Evolutionary conservation across 495 filamentous ascomycete species (phyloP), one percentile per base, ranked within the genome.

Genomic region (Xylaria acuta): DNA sequence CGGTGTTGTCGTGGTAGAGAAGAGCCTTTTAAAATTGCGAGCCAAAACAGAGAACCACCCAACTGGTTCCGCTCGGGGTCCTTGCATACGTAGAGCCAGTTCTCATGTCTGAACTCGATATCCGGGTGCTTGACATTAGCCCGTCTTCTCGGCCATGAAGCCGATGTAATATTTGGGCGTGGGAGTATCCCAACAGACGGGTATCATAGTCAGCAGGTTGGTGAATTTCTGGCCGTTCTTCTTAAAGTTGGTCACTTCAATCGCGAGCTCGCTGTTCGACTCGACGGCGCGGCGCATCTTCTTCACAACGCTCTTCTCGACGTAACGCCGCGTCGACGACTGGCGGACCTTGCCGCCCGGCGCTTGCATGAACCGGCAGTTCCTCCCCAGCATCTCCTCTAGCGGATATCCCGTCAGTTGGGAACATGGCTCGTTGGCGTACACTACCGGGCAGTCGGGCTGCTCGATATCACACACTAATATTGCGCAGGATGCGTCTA

Each of bases 291-390:
- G 74, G 8, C 78, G 75, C 80, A 88, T 82, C 70, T 77, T 76
- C 47, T 76, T 72, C 58, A 84, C 67, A 2, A 77, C 72, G n/a
- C 79, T 77, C 49, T 77, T 76, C 74, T 84, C 77, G 69, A 82
- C 78, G 41, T 80, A 72, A 36, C 80, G 77, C 38, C 80, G 80
- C 18, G 72, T 34, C 18, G 78, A 78, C 45, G 71, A 72, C n/a
- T 73, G 72, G 25, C 67, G 64, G 34, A 83, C 79, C 34, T 76
- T 73, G 4, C 77, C 80, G 4, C 68, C 80, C 20, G 85, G 84
- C 8, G 82, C 76, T 75, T 88, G 86, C 27, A 88, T 73, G 67
- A 88, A 87, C n/a, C 86, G 85, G 66, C 86, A 88, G 76, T 88
- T 88, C 22, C 74, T 67, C 0, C 85, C 84, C n/a, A 85, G 41